Conservation (phyloP, 805 yeast genomes). For the Saturnispora hagleri region DNA sequence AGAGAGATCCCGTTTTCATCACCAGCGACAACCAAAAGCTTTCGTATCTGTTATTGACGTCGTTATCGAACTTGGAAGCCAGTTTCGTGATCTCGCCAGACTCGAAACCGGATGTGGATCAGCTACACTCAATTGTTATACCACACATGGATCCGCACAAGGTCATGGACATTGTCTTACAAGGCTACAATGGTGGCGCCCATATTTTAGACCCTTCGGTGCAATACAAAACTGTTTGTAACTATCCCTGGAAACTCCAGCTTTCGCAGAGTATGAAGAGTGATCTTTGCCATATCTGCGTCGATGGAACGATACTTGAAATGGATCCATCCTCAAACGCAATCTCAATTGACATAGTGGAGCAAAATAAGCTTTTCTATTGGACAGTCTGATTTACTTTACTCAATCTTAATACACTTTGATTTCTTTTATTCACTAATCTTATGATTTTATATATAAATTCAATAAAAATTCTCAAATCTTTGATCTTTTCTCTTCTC, state of each 20-base stretch:
- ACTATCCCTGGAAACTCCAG: constrained; percentile 1
- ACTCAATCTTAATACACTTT: neutral
- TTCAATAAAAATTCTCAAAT: constrained; percentile 3
- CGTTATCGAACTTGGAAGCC: constrained; percentile 49
- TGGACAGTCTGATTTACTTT: neutral
- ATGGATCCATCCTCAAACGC: constrained; percentile 4
- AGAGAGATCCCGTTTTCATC: constrained; percentile 39
- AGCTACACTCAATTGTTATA: constrained; percentile 40
- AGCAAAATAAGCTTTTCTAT: constrained; percentile 5
- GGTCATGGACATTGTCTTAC: constrained; percentile 45
- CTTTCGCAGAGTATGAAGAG: neutral
- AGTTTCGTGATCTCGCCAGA: constrained; percentile 55
- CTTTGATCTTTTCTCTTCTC: constrained; percentile 18
- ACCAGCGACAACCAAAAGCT: constrained; percentile 34
- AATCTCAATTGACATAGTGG: neutral
- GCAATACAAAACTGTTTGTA: constrained; percentile 28
- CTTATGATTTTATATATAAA: neutral
- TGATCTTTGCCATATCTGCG: constrained; percentile 44
- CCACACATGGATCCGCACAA: constrained; percentile 25
- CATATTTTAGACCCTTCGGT: constrained; percentile 46
- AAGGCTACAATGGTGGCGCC: constrained; percentile 47
- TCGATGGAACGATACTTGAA: constrained; percentile 52
- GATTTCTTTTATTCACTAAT: neutral
- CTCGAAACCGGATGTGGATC: constrained; percentile 35
- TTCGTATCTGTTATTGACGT: constrained; percentile 42